A percentile compares a stretch with the other conserved stretches of the same genome.
phyloP scores from a whole-genome alignment of 1,139 yeast genomes.

The Wickerhamiella pararugosa region DNA sequence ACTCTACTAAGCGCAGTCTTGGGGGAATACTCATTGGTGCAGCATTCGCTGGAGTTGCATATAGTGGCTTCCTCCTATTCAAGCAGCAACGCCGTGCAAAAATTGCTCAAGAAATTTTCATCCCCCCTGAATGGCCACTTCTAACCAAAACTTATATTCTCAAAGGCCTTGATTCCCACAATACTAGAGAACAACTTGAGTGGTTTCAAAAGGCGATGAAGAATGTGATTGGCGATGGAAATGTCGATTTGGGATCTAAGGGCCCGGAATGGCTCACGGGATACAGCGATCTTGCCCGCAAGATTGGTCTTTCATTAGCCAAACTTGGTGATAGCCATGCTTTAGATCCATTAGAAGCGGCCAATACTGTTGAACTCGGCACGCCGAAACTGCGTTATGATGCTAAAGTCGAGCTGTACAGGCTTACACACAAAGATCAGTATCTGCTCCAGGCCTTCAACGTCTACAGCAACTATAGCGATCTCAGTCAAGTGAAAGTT shows the following conservation, averaged over 20 bases:
- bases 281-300: constrained; percentile 26
- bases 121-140: constrained; percentile 14
- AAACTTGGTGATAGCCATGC: constrained; percentile 20
- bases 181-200: constrained; percentile 10
- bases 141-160: constrained; percentile 10
- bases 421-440: constrained; percentile 9
- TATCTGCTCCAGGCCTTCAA: constrained; percentile 6
- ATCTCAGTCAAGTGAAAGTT: constrained; percentile 1
- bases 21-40: constrained; percentile 11
- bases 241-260: constrained; percentile 15
- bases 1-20: too few relatives aligned
- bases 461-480: background rate
- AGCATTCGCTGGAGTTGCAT: constrained; percentile 11
- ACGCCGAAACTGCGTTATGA: constrained; percentile 17
- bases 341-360: constrained; percentile 20
- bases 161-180: constrained; percentile 8
- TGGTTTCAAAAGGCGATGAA: constrained; percentile 19
- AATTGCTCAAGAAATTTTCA: constrained; percentile 8
- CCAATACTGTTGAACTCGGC: constrained; percentile 23
- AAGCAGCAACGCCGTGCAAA: constrained; percentile 10
- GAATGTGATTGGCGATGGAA: constrained; percentile 13
- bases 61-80: constrained; percentile 10
- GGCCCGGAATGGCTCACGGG: constrained; percentile 26
- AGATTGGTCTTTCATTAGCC: constrained; percentile 24
- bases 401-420: constrained; percentile 19